Percentiles rank a stretch among this genome's conserved stretches.
These are phyloP conservation scores for Heimioporus sp. DNA, from an alignment of 768 basidiomycete species.

Conservation along the genomic window DNA sequence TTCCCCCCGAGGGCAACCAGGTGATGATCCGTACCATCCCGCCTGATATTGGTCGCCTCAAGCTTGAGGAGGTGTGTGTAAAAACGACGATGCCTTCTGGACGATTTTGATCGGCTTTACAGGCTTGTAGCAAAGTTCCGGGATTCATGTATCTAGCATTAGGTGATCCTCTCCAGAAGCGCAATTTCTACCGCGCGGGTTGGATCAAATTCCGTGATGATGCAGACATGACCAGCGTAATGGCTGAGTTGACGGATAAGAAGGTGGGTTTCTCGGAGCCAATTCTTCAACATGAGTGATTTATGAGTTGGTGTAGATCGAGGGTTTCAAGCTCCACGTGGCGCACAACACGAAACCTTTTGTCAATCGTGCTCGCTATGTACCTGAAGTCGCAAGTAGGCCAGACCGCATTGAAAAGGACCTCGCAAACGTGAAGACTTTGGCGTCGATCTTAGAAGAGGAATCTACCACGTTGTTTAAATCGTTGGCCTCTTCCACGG, in stretches of 20 bases:
- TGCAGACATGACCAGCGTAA: conserved; percentile 72
- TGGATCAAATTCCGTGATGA: conserved; percentile 89
- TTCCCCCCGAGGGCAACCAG: conserved; percentile 77
- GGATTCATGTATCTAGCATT: conserved; percentile 89
- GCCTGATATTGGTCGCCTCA: conserved; percentile 85
- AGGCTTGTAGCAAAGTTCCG: conserved; percentile 75
- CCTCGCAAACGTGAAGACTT: conserved; percentile 66
- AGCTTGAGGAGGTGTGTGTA: conserved; percentile 78
- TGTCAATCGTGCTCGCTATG: conserved; percentile 71
- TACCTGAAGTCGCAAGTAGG: conserved; percentile 79
- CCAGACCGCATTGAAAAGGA: conserved; percentile 83
- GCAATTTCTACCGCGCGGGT: conserved; percentile 91
- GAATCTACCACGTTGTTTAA: conserved; percentile 57
- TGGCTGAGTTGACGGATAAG: conserved; percentile 75
- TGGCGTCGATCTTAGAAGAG: conserved; percentile 74
- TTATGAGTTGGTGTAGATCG: conserved; percentile 56
- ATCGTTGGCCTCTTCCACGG: conserved; percentile 15
- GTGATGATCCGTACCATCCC: conserved; percentile 96
- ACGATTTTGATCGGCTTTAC: conserved; percentile 6
- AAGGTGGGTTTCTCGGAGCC: conserved; percentile 53
- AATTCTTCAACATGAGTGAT: conserved; percentile 2
- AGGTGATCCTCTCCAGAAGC: conserved; percentile 89
- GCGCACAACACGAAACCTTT: conserved; percentile 78
- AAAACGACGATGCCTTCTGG: neutral
- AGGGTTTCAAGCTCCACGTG: conserved; percentile 92